Evolutionary conservation across 1,284 basidiomycete species (phyloP), one percentile per base, ranked within the genome.

Genomic region (Fereydounia khargensis): DNA sequence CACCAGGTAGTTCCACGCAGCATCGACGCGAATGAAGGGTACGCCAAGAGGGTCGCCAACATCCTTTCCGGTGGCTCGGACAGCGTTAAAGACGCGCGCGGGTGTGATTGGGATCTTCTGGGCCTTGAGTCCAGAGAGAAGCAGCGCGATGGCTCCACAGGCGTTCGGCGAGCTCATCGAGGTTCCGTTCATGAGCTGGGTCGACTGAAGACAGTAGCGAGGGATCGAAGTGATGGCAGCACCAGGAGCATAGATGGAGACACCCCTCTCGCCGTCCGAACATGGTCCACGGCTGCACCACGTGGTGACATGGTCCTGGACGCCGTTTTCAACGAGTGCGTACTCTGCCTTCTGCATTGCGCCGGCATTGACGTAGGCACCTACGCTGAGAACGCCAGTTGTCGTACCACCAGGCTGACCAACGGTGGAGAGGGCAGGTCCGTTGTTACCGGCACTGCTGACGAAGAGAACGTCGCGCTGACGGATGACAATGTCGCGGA

Each of bases 211-310:
- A 40, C 68, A 71, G 56, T 77, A 77, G 39, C 64, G 60, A 9
- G 74, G 74, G 31, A 77, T 75, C 19, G 61, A 68, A 6, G 76
- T 77, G 55, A 77, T 70, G 34, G 76, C 76, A 14, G 74, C 76
- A 25, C 76, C 76, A 0, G 76, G 76, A 9, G 75, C 74, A 36
- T 76, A 77, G 51, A 73, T 65, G 16, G 68, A 64, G 7, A 76
- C 67, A 32, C 73, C 73, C 8, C 46, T 47, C 17, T 65, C 72
- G 9, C 76, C 75, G 34, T 77, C 75, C 20, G 65, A 43, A 7
- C 66, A 61, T 9, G 76, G 76, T 13, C 76, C 76, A n/a, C 76
- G 65, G 35, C 69, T 73, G 41, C 70, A 75, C 76, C 76, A 77
- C 16, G 76, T 77, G 25, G 73, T 76, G 19, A 69, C 65, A 25